Conservation (phyloP, 2,329 filamentous ascomycete genomes). For the Fusarium humuli region DNA sequence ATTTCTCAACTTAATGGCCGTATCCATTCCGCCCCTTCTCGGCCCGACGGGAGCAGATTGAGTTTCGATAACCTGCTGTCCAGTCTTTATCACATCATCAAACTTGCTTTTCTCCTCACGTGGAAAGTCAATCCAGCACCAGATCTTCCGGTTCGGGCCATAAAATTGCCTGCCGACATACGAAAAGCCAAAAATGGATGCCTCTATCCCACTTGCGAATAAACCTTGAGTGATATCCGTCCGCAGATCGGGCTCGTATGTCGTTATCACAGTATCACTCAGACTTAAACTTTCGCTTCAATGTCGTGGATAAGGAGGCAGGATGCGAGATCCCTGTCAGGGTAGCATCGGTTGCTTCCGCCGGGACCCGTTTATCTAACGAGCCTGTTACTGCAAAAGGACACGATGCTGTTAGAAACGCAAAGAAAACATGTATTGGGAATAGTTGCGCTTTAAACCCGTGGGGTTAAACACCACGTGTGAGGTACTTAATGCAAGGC, state of each 20-base stretch:
- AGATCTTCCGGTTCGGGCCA: background rate
- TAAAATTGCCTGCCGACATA: background rate
- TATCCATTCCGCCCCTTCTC: background rate
- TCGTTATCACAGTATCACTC: background rate
- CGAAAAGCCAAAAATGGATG: background rate
- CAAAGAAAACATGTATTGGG: background rate
- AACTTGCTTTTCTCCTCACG: background rate
- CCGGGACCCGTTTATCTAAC: background rate
- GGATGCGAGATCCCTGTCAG: background rate
- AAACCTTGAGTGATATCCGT: background rate
- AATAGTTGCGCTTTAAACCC: background rate
- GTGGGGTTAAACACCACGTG: background rate
- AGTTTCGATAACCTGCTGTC: background rate
- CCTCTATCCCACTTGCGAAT: background rate
- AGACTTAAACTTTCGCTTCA: background rate
- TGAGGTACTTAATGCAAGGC: background rate
- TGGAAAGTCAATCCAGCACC: background rate
- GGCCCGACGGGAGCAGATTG: background rate
- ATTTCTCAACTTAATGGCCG: background rate
- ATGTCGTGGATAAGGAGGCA: background rate
- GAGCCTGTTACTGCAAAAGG: background rate
- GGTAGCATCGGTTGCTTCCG: background rate
- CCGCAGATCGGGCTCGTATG: background rate
- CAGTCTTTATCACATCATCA: background rate
- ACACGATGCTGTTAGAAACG: background rate